A percentile compares a stretch with the other conserved stretches of the same genome.
Evolutionary conservation across 768 basidiomycete genomes (phyloP).

Genomic region (Pholiota molesta): DNA sequence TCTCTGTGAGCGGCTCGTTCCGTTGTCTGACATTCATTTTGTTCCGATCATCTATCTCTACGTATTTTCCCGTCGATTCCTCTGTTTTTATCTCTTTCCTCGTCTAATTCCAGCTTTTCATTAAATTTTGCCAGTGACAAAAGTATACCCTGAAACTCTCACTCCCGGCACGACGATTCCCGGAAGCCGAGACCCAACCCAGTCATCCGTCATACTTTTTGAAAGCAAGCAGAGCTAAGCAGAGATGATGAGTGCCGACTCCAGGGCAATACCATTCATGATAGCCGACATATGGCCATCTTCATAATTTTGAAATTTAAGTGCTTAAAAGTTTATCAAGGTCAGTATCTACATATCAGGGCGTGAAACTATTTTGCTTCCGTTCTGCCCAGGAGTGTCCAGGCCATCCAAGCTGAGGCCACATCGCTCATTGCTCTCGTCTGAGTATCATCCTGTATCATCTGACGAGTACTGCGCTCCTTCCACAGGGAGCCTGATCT

Average conservation of each 20-base stretch:
- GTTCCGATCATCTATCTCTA: neutral
- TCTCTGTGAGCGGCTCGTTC: conserved; percentile 63
- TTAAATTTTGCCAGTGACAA: too few species aligned
- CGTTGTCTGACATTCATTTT: conserved; percentile 55
- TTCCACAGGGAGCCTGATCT: neutral
- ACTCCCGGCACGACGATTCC: too few species aligned
- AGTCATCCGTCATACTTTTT: too few species aligned
- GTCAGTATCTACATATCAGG: neutral
- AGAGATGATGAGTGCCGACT: too few species aligned
- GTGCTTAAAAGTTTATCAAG: neutral
- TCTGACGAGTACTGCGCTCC: neutral
- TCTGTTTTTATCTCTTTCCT: neutral
- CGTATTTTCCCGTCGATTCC: neutral
- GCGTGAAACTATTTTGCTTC: neutral
- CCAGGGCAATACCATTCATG: too few species aligned
- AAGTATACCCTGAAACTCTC: too few species aligned
- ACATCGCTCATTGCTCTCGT: neutral
- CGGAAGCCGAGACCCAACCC: too few species aligned
- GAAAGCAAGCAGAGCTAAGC: too few species aligned
- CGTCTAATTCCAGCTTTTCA: neutral
- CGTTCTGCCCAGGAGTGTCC: neutral
- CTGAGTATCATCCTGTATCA: neutral
- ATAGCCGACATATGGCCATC: too few species aligned
- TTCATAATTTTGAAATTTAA: too few species aligned
- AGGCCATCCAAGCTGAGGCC: neutral